Conservation (phyloP, 75 land plant species). For the Sequoia sempervirens region DNA sequence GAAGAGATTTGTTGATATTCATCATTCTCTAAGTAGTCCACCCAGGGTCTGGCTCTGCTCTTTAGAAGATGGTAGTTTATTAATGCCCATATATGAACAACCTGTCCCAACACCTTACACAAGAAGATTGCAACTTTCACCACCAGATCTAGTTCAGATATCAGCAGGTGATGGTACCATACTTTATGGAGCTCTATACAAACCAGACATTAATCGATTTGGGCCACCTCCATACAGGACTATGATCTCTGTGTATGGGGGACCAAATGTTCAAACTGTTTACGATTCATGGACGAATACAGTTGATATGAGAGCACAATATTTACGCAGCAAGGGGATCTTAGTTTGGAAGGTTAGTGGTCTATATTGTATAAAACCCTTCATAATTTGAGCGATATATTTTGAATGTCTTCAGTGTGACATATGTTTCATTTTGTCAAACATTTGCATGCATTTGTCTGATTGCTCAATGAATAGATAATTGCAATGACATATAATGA, state of each 20-base stretch:
- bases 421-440: too few relatives aligned
- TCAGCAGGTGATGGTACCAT: constrained; percentile 75
- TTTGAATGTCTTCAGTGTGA: too few relatives aligned
- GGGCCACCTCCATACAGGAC: constrained; percentile 98
- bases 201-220: constrained; percentile 62
- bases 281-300: constrained; percentile 89
- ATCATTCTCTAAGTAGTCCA: constrained; percentile 71
- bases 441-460: too few relatives aligned
- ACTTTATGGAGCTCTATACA: constrained; percentile 77
- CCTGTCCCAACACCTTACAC: constrained; percentile 43
- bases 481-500: too few relatives aligned
- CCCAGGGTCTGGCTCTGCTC: constrained; percentile 73
- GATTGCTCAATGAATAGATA: too few relatives aligned
- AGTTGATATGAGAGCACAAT: constrained; percentile 99
- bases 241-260: constrained; percentile 89
- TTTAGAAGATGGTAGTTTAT: constrained; percentile 61
- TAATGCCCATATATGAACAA: constrained; percentile 77
- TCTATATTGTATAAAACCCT: neutral
- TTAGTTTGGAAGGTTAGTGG: constrained; percentile 90
- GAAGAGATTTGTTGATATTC: constrained; percentile 81
- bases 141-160: constrained; percentile 73
- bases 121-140: constrained; percentile 53
- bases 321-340: constrained; percentile 82
- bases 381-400: too few relatives aligned
- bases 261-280: constrained; percentile 93